phyloP scores from a whole-genome alignment of 495 filamentous ascomycete genomes.

The Aspergillus conjunctus region DNA sequence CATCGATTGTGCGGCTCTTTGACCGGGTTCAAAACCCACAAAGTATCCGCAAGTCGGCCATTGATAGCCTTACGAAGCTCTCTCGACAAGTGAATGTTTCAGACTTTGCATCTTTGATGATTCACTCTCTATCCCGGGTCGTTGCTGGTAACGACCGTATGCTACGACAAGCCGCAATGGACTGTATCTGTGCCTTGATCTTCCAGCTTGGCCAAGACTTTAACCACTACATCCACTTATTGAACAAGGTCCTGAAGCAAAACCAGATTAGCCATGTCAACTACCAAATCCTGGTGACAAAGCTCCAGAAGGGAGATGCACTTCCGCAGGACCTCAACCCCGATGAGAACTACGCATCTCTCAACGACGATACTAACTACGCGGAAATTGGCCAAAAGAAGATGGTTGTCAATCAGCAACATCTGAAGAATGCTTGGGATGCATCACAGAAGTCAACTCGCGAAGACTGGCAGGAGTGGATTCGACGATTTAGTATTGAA shows the following conservation, averaged over 20 bases:
- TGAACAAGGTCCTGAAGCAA: conserved; percentile 72
- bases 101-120: conserved; percentile 92
- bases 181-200: conserved; percentile 92
- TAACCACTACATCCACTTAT: conserved; percentile 84
- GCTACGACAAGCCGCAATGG: conserved; percentile 81
- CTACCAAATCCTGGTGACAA: conserved; percentile 86
- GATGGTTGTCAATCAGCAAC: conserved; percentile 92
- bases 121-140: conserved; percentile 84
- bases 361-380: conserved; percentile 73
- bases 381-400: conserved; percentile 90
- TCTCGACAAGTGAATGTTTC: conserved; percentile 96
- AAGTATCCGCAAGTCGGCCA: conserved; percentile 79
- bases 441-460: conserved; percentile 91
- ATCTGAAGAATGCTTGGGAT: conserved; percentile 97
- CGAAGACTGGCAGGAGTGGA: conserved; percentile 99
- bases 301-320: conserved; percentile 89
- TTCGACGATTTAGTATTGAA: conserved; percentile 92
- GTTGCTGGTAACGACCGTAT: conserved; percentile 69
- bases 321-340: conserved; percentile 92
- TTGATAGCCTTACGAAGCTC: conserved; percentile 93
- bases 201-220: conserved; percentile 96
- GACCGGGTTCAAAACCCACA: conserved; percentile 78
- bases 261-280: conserved; percentile 79
- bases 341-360: conserved; percentile 77
- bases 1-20: conserved; percentile 89